Evolutionary conservation across 2,329 filamentous ascomycete species (phyloP).

Genomic region (Huntiella bhutanensis): DNA sequence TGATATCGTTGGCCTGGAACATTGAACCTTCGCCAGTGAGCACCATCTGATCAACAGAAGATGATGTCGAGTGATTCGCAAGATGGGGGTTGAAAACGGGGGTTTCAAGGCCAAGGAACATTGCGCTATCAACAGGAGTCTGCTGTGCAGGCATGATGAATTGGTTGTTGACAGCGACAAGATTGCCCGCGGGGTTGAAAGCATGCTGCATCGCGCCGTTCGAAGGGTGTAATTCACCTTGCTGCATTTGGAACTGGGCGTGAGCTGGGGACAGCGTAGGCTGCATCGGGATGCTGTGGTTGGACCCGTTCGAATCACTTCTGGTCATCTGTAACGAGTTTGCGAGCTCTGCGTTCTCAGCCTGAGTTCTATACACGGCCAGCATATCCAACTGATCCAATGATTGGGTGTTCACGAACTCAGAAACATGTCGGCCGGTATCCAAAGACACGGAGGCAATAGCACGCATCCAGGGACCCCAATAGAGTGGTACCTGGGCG

Average conservation of each 20-base stretch:
- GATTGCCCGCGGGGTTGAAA: neutral
- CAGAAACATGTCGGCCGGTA: neutral
- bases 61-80: no score
- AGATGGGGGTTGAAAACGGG: no score
- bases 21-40: no score
- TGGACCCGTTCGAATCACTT: neutral
- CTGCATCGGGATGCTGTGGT: neutral
- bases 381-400: neutral
- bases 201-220: neutral
- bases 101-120: no score
- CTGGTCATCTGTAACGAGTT: neutral
- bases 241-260: neutral
- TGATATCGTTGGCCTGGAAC: no score
- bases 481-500: neutral
- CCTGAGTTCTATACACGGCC: no score
- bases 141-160: no score
- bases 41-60: no score
- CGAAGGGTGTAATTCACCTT: neutral
- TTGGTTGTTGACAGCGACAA: neutral
- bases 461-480: neutral
- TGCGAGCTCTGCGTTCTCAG: neutral
- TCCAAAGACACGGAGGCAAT: neutral
- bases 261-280: neutral
- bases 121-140: no score
- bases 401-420: neutral